Base-by-base conservation (phyloP, 225 moss, liverwort and hornwort species). In the Takakia lepidozioides region DNA sequence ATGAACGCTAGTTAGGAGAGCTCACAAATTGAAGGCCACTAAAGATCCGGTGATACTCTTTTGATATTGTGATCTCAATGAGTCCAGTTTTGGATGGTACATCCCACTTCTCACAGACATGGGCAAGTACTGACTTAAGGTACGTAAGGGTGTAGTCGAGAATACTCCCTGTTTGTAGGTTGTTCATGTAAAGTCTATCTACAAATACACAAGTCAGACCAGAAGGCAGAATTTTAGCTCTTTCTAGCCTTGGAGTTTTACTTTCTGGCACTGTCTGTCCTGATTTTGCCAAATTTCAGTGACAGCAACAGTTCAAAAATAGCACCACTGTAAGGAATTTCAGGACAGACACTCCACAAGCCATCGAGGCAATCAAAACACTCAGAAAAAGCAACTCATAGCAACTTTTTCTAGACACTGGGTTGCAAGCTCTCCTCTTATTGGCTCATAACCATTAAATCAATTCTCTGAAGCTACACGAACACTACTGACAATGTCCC, bases 111-210 rank as follows among this genome's bases (percentile, higher is more conserved):
- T 74, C 86, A 22, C 89, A 76, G 52, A 84, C 67, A 29, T 72
- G 72, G 38, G 81, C 84, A 52, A 93, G 61, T 58, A 82, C 76
- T 8, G 89, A 86, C 57, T 83, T 79, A 29, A 93, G 81, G 62
- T 76, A 89, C 48, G 84, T 84, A 25, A 93, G 72, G 1, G 93
- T 89, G 55, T 89, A 93, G 64, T 93, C 93, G 55, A 93, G 70
- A 52, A 88, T 86, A 50, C 93, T 84, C 50, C 93, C 93, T 44
- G 93, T 93, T 57, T 93, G 93, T 54, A 93, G 52, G 68, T 93
- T 93, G 66, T 93, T 93, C 70, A 93, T 88, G 58, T 93, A 93
- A 25, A 93, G 72, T 48, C 89, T 86, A 86, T 93, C 93, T 93
- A 83, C 49, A 18, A 55, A 25, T 25, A 39, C 42, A 43, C 19